These are phyloP conservation scores for Stachybotrys elegans DNA, from an alignment of 2,329 filamentous ascomycete genomes.

Conservation along the genomic window DNA sequence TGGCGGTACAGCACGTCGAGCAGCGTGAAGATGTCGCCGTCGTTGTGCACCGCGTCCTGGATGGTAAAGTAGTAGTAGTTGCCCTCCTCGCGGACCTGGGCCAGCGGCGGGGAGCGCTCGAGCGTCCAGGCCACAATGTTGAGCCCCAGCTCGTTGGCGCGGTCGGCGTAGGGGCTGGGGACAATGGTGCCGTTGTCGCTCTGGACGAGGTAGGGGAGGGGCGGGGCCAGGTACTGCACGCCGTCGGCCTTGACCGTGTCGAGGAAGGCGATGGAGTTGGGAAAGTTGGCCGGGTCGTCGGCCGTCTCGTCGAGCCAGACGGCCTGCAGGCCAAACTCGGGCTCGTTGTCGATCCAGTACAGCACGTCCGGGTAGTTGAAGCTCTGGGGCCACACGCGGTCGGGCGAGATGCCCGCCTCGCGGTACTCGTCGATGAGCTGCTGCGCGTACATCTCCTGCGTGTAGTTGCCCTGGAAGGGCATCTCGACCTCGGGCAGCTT, in stretches of 20 bases:
- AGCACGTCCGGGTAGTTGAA: constrained; percentile 60
- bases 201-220: constrained; percentile 56
- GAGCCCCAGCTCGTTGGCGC: constrained; percentile 55
- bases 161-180: constrained; percentile 57
- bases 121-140: constrained; percentile 65
- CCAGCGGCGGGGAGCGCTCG: constrained; percentile 59
- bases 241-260: constrained; percentile 50
- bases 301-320: constrained; percentile 61
- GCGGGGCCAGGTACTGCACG: constrained; percentile 58
- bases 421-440: constrained; percentile 60
- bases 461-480: constrained; percentile 62
- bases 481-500: constrained; percentile 66
- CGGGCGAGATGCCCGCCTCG: constrained; percentile 43
- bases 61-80: constrained; percentile 55
- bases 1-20: constrained; percentile 58
- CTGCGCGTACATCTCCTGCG: constrained; percentile 58
- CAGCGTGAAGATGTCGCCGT: constrained; percentile 64
- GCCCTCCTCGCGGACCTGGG: constrained; percentile 36
- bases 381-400: constrained; percentile 57
- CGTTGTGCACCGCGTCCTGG: constrained; percentile 48
- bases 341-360: constrained; percentile 61
- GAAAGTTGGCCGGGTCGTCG: constrained; percentile 45
- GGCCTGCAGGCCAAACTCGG: constrained; percentile 55
- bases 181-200: constrained; percentile 49
- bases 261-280: constrained; percentile 51